Evolutionary conservation across 768 basidiomycete genomes (phyloP), one percentile per base, ranked within the genome.

Genomic region (Harrya chromipes): DNA sequence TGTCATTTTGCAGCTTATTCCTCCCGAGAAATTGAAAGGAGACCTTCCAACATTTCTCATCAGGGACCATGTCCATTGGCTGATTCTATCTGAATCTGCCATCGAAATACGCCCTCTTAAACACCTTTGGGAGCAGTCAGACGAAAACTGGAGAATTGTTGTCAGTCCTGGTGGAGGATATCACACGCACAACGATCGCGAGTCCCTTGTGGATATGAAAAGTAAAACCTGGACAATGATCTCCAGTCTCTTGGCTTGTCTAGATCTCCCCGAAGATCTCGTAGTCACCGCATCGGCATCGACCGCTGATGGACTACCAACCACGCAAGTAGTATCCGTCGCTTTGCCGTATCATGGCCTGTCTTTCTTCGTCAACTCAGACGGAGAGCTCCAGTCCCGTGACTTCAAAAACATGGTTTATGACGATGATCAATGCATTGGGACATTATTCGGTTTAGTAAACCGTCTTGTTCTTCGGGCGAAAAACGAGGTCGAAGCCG

Each of bases 381-480:
- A 26, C 1, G 50, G 53, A 21, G 50, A 61, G 8, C 54, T 78
- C 7, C 67, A 76, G 48, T 75, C 70, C 21, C 49, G 43, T 11
- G 73, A 74, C 40, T 60, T 73, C 40, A 65, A 64, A 6, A 61
- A 60, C 17, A 74, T 73, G 64, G 56, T 72, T 16, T 57, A 75
- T 10, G 73, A 76, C 34, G 10, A 44, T 5, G 36, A 61, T 29
- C 77, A 77, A 48, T 71, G 61, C 0, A 53, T 60, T 10, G 74
- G 72, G 1, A 68, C 75, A 1, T 60, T 80, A 55, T 61, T 74
- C 36, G 78, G 78, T 10, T 53, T 79, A 36, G 26, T 33, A 7
- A 64, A 48, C 24, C 68, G 60, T 38, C 69, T 74, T 36, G 63
- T 78, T 7, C 12, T 38, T 23, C 64, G 72, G 26, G 53, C 57